Conservation (phyloP, 2,329 filamentous ascomycete genomes). For the Pezicula neosporulosa region DNA sequence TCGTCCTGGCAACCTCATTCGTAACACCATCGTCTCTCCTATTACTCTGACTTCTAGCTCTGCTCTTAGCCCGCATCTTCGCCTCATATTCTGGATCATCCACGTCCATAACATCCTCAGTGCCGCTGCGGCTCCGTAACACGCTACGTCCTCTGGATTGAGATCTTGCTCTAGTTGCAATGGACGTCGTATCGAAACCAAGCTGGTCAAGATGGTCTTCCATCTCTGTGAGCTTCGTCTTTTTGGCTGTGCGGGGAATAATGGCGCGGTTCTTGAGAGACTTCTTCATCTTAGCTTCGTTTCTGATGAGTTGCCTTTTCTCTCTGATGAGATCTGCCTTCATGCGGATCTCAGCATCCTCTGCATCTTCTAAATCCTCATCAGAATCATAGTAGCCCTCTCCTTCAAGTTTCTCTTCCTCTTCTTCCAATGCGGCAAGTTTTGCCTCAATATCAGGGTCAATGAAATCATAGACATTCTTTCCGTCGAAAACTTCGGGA, state of each 20-base stretch:
- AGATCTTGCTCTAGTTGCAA: constrained; percentile 71
- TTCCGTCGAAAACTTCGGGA: constrained; percentile 89
- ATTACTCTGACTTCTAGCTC: constrained; percentile 64
- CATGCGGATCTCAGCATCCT: constrained; percentile 81
- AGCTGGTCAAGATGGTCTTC: constrained; percentile 80
- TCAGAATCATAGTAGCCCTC: constrained; percentile 94
- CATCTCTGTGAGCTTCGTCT: constrained; percentile 83
- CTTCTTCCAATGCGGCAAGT: constrained; percentile 86
- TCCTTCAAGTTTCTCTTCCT: constrained; percentile 87
- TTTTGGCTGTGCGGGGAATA: constrained; percentile 78
- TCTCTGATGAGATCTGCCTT: constrained; percentile 96
- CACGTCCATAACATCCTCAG: constrained; percentile 73
- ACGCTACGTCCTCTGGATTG: constrained; percentile 67
- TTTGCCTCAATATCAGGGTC: constrained; percentile 96
- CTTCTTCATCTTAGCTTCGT: constrained; percentile 94
- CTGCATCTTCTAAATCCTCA: constrained; percentile 75
- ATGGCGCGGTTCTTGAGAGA: constrained; percentile 94
- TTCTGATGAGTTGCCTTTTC: constrained; percentile 88
- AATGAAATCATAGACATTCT: constrained; percentile 96
- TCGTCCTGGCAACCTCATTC: constrained; percentile 61
- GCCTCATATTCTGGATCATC: constrained; percentile 52
- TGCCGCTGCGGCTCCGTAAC: constrained; percentile 58
- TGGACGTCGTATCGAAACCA: constrained; percentile 76
- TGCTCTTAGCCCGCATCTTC: constrained; percentile 70
- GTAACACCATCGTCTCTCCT: constrained; percentile 75